phyloP scores from a whole-genome alignment of 495 filamentous ascomycete genomes.

The Ramalina peruviana region DNA sequence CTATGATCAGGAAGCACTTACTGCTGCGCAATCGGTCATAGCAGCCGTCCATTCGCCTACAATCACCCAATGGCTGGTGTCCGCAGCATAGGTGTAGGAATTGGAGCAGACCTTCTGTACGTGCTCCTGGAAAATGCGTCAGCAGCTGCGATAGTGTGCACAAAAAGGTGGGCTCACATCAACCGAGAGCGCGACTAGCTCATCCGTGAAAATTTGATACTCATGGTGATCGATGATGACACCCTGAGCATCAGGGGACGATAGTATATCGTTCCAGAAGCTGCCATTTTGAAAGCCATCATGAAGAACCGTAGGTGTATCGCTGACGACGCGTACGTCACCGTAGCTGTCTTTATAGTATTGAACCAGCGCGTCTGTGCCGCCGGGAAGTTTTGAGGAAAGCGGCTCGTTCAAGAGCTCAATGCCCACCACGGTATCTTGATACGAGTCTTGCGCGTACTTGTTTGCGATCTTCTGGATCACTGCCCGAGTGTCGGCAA shows the following conservation, averaged over 20 bases:
- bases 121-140: constrained; percentile 19
- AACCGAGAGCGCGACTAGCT: constrained; percentile 19
- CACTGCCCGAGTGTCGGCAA: constrained; percentile 32
- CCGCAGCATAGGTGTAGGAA: constrained; percentile 19
- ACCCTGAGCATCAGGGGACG: constrained; percentile 24
- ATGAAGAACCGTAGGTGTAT: constrained; percentile 17
- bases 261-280: constrained; percentile 29
- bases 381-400: constrained; percentile 34
- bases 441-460: constrained; percentile 34
- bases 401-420: constrained; percentile 47
- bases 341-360: constrained; percentile 39
- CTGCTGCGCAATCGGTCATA: constrained; percentile 59
- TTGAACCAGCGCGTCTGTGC: constrained; percentile 38
- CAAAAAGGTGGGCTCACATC: constrained; percentile 5
- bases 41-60: constrained; percentile 45
- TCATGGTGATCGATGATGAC: constrained; percentile 36
- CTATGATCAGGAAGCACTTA: too few relatives aligned
- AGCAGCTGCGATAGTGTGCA: neutral
- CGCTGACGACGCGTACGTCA: constrained; percentile 28
- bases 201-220: constrained; percentile 32
- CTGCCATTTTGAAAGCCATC: constrained; percentile 19
- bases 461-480: constrained; percentile 36
- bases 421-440: constrained; percentile 46
- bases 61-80: constrained; percentile 32
- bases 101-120: constrained; percentile 29